Evolutionary conservation across 257 asterid species (phyloP), one percentile per base, ranked within the genome.

Genomic region (Ocimum tenuiflorum): DNA sequence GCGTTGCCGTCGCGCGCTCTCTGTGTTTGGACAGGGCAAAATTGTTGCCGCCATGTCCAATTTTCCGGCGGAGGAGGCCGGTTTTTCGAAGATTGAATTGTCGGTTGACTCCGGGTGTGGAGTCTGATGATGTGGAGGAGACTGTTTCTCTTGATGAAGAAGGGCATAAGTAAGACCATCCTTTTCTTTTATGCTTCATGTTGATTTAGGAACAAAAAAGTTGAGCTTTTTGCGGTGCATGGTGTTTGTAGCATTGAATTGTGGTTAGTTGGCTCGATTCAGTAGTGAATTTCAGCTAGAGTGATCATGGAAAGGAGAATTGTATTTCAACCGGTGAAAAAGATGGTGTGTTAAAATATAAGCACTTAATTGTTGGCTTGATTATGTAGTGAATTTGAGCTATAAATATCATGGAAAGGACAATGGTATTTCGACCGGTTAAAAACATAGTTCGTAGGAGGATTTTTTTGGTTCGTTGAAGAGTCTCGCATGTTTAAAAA

Each of bases 41-140:
- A 46, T 35, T 66, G 59, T 36, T 76, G 41, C 60, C 49, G 63
- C 52, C 81, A 68, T 65, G 63, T 22, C 79, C 80, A 13, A 56
- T 72, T 57, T 48, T 77, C 56, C 75, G 59, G 56, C 80, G 33
- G 35, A 78, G 80, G 76, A 80, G 22, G 74, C 69, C 38, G 20
- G 15, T 45, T 12, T 70, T 65, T 60, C 75, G 77, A 33, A 74
- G 68, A 69, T 33, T 78, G 10, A 66, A 58, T 41, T 39, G 66
- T 18, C 77, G 18, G 51, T 63, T 75, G 19, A 80, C 67, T 65
- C 75, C 88, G 29, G 87, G 63, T 27, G 48, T 67, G 60, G 78
- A 75, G 68, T 65, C 85, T 57, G 55, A 31, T 70, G 72, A 77
- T 65, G 71, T 45, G 49, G 80, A 43, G 67, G 80, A 63, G 61